Evolutionary conservation across 495 filamentous ascomycete genomes (phyloP).

Genomic region (Penicillium samsonianum): DNA sequence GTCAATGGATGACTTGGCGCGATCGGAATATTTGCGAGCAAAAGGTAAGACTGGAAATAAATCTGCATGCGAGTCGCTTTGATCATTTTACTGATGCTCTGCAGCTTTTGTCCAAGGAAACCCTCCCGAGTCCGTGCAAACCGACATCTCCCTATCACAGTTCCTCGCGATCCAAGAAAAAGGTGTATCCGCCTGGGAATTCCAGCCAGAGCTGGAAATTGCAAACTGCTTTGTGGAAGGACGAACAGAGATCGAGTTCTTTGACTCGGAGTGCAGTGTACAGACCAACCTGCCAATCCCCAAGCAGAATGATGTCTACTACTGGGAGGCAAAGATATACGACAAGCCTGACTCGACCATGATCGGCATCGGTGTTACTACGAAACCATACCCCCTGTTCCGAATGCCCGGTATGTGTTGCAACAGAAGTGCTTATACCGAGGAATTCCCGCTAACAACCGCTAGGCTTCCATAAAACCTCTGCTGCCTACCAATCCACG

Average conservation of each 20-base stretch:
- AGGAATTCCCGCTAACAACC: slow-evolving; percentile 20
- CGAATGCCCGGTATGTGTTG: slow-evolving; percentile 77
- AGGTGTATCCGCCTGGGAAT: slow-evolving; percentile 98
- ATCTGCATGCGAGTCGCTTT: slow-evolving; percentile 16
- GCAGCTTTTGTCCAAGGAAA: slow-evolving; percentile 92
- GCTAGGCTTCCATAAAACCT: slow-evolving; percentile 85
- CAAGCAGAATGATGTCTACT: slow-evolving; percentile 98
- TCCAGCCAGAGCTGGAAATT: slow-evolving; percentile 96
- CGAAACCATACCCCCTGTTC: slow-evolving; percentile 95
- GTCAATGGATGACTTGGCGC: slow-evolving; percentile 89
- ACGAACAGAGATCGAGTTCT: slow-evolving; percentile 97
- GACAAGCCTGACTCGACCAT: slow-evolving; percentile 89
- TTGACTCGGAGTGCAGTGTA: slow-evolving; percentile 95
- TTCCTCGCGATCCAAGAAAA: slow-evolving; percentile 99
- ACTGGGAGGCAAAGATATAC: slow-evolving; percentile 98
- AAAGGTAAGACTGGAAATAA: slow-evolving; percentile 67
- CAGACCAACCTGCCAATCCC: slow-evolving; percentile 95
- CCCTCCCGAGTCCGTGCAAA: slow-evolving; percentile 91
- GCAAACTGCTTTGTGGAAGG: slow-evolving; percentile 98
- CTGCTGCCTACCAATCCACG: slow-evolving; percentile 84
- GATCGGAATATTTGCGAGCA: slow-evolving; percentile 87
- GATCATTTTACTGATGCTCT: slow-evolving; percentile 7
- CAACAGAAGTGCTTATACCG: not conserved
- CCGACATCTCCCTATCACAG: slow-evolving; percentile 95
- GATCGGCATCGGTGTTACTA: slow-evolving; percentile 87